Evolutionary conservation across 352 stramenopile species (phyloP), one percentile per base, ranked within the genome.

Genomic region (Phytophthora rubi): DNA sequence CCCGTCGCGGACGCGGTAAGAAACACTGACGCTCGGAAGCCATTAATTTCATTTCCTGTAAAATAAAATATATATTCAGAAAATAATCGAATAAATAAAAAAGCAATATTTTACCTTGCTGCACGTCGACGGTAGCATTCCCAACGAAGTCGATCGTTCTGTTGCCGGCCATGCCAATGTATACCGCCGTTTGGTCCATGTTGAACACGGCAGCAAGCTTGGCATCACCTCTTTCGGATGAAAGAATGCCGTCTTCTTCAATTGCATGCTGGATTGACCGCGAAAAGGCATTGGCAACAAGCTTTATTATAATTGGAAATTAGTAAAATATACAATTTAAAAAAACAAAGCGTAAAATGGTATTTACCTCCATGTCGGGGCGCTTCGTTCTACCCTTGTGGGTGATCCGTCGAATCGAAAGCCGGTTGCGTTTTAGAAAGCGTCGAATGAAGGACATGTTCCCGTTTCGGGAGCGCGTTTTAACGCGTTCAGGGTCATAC

Each of bases 111-210:
- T 28, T 51, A 71, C 47, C 39, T 65, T 61, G 55, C 6, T 55
- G 3, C 6, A 62, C 61, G 44, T 62, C 61, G 1, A 64, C 45
- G 1, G 30, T 56, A 18, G 47, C 16, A 7, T 55, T 49, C 10
- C 58, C 58, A 8, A 44, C 33, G 18, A 65, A 70, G 35, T 56
- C 63, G 10, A 71, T 44, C 3, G 56, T 71, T 23, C 55, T 71
- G 6, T 65, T 65, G 15, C 54, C 55, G 3, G 15, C 32, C 37
- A 71, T 71, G 16, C 57, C 48, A n/a, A 71, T 71, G 32, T 60
- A 57, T 0, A 61, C 51, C 6, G 56, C 48, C 3, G 55, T 65
- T 65, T 58, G 54, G 9, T 65, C 56, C 63, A 71, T 71, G 33
- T 65, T 71, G 8, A 57, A 65, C 30, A 57, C 42, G 9, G 55